These are phyloP conservation scores for Carex kokanica DNA, from an alignment of 176 grass and related monocot genomes.

Conservation along the genomic window DNA sequence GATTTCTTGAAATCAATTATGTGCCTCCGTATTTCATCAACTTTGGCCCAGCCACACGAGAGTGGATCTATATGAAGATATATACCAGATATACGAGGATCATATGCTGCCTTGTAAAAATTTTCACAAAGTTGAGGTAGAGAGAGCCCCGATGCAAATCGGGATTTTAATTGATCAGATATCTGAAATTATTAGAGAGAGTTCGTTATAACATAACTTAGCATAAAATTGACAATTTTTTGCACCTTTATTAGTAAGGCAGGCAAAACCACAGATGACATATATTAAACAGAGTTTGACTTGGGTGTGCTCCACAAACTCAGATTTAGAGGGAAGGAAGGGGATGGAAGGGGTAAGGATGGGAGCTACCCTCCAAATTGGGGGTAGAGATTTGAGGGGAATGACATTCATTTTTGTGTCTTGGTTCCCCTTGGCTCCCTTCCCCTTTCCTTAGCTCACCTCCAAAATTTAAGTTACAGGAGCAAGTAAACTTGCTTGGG, in stretches of 20 bases:
- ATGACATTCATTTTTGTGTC: too few species aligned
- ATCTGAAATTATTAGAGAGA: constrained; percentile 41
- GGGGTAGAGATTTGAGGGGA: too few species aligned
- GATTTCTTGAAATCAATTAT: constrained; percentile 89
- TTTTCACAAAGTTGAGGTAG: constrained; percentile 90
- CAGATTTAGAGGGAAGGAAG: too few species aligned
- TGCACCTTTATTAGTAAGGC: neutral
- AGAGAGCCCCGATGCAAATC: constrained; percentile 69
- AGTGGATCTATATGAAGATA: constrained; percentile 85
- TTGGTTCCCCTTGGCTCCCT: too few species aligned
- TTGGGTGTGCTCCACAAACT: too few species aligned
- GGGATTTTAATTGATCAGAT: constrained; percentile 67
- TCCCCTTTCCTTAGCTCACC: too few species aligned
- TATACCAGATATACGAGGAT: constrained; percentile 80
- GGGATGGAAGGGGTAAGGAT: too few species aligned
- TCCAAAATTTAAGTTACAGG: too few species aligned
- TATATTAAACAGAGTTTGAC: neutral
- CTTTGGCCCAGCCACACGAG: constrained; percentile 86
- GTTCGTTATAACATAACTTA: neutral
- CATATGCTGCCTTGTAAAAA: constrained; percentile 88
- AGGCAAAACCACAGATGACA: constrained; percentile 1
- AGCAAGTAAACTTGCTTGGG: too few species aligned
- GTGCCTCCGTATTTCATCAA: constrained; percentile 90
- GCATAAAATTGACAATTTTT: neutral
- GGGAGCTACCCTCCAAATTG: too few species aligned